A percentile compares a stretch with the other conserved stretches of the same genome.
Conservation (phyloP, 352 stramenopile species). For the Phytophthora sojae region DNA sequence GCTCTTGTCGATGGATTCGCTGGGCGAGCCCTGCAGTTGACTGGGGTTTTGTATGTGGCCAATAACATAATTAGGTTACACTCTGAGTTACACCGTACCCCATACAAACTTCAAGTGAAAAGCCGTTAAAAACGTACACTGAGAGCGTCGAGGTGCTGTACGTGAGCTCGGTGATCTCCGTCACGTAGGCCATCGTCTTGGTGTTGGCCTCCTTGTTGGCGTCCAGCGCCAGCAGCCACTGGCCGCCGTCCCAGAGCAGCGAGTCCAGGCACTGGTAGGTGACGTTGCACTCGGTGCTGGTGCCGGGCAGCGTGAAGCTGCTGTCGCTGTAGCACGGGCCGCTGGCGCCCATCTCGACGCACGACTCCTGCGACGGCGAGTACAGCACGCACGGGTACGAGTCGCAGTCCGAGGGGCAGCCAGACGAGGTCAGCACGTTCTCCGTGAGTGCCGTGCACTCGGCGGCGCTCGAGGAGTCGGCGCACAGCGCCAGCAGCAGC, state of each 20-base stretch:
- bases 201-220: slow-evolving; percentile 29
- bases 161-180: slow-evolving; percentile 49
- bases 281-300: slow-evolving; percentile 44
- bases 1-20: slow-evolving; percentile 38
- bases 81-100: too few species aligned
- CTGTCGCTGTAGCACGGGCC: slow-evolving; percentile 46
- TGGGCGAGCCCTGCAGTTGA: slow-evolving; percentile 42
- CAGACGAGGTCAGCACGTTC: slow-evolving; percentile 57
- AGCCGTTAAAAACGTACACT: slow-evolving; percentile 50
- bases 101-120: slow-evolving; percentile 13
- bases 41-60: too few species aligned
- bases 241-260: slow-evolving; percentile 43
- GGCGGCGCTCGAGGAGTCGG: slow-evolving; percentile 9
- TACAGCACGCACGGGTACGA: slow-evolving; percentile 57
- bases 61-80: too few species aligned
- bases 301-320: slow-evolving; percentile 34
- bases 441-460: slow-evolving; percentile 54
- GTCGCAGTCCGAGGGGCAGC: slow-evolving; percentile 49
- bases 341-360: slow-evolving; percentile 36
- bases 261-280: slow-evolving; percentile 69
- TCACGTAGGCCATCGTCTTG: slow-evolving; percentile 58
- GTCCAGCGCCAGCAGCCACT: slow-evolving; percentile 47
- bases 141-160: slow-evolving; percentile 41
- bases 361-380: slow-evolving; percentile 48
- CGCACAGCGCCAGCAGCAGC: slow-evolving; percentile 25